These are phyloP conservation scores for Trichoderma gamsii DNA, from an alignment of 495 filamentous ascomycete genomes.

Conservation along the genomic window DNA sequence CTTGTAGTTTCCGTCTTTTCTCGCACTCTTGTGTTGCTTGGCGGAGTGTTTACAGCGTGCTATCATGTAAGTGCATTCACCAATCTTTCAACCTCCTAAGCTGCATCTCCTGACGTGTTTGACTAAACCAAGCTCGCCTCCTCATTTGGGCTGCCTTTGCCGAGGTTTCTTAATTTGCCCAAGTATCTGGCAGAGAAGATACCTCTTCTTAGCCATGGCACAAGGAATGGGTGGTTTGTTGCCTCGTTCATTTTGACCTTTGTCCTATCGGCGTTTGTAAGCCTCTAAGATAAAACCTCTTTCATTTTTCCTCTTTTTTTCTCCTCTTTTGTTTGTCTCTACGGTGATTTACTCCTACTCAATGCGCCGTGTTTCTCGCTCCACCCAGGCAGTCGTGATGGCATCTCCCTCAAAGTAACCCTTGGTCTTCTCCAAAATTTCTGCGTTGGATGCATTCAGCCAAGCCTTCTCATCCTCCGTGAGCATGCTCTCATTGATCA, in stretches of 20 bases:
- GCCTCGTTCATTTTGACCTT: conserved; percentile 14
- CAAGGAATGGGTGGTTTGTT: conserved; percentile 5
- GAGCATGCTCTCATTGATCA: conserved; percentile 72
- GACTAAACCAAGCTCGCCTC: not conserved
- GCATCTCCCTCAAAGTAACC: conserved; percentile 70
- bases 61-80: not conserved
- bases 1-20: conserved; percentile 11
- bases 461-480: conserved; percentile 74
- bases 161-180: not conserved
- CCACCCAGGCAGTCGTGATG: conserved; percentile 68
- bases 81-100: not conserved
- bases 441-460: conserved; percentile 79
- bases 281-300: conserved; percentile 5
- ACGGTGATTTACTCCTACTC: conserved; percentile 17
- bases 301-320: not conserved
- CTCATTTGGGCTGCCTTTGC: conserved; percentile 7
- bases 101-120: not conserved
- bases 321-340: not conserved
- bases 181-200: not conserved
- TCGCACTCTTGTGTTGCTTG: conserved; percentile 8
- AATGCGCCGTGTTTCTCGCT: conserved; percentile 69
- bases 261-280: conserved; percentile 15
- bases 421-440: conserved; percentile 77
- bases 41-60: not conserved
- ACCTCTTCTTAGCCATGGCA: not conserved